Evolutionary conservation across 176 grass and related monocot genomes (phyloP), one percentile per base, ranked within the genome.

Genomic region (Guadua angustifolia): DNA sequence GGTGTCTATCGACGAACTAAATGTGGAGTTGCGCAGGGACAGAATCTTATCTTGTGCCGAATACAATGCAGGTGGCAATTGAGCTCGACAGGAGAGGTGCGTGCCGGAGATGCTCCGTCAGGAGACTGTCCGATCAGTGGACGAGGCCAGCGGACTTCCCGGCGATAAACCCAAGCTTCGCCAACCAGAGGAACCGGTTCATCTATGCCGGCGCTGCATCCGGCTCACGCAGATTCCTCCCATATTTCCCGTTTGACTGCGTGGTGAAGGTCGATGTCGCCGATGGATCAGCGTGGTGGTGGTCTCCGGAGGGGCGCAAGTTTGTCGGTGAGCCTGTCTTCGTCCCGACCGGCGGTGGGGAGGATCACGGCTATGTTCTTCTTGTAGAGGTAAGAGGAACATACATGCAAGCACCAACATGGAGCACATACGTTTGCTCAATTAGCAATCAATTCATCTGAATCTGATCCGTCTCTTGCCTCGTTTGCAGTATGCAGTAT

Each of bases 251-350:
- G 7, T 99, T 99, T 19, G 96, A 99, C 74, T 89, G 83, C 11
- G 69, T 99, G 4, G 82, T 95, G 14, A 99, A 99, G 90, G 22
- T 95, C 0, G 74, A 94, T 25, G 40, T 59, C 33, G 49, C 44
- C 3, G 83, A 90, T 21, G 91, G 89, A 13, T 90, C 85, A 0
- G 71, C 70, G 4, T 56, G 78, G 32, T 51, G 25, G 33, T 99
- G 96, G 96, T 87, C 81, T 0, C 32, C 78, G 5, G 70, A 66
- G 3, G 85, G 86, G 67, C 88, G 93, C 77, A 82, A 69, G 50
- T 99, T 99, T 82, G 70, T 95, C 9, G 96, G 96, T 1, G 96
- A 99, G 85, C 91, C 96, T 1, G 73, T 93, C 18, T 99, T 95
- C 29, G 39, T 95, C 68, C 87, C 85, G 0, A 89, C 73, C 77